These are phyloP conservation scores for Toxoplasma gondii DNA, from an alignment of 169 alveolate species.

Conservation along the genomic window DNA sequence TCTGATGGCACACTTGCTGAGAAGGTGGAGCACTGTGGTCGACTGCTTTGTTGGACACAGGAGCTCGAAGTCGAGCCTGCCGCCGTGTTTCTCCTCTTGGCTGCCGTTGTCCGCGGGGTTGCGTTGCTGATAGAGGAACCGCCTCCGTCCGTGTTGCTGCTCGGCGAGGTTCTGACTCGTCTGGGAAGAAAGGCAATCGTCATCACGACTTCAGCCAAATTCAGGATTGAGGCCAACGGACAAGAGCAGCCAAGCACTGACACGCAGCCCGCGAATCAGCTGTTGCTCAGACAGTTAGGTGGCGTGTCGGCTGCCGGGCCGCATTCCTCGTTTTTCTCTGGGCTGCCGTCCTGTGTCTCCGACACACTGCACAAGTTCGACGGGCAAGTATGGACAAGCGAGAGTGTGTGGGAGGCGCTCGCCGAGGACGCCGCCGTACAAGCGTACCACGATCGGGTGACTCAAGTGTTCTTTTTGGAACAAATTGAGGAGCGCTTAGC, in stretches of 20 bases:
- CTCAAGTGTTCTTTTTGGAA: not conserved
- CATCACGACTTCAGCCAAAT: not conserved
- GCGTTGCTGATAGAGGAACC: not conserved
- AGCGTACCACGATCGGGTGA: slow-evolving; percentile 21
- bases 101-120: slow-evolving; percentile 4
- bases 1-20: not conserved
- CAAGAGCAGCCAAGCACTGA: not conserved
- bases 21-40: slow-evolving; percentile 19
- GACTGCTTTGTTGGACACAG: slow-evolving; percentile 19
- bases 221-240: not conserved
- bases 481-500: not conserved
- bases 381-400: not conserved
- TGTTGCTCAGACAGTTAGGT: not conserved
- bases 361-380: not conserved
- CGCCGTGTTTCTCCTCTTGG: not conserved
- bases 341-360: not conserved
- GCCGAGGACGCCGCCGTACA: slow-evolving; percentile 16
- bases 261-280: not conserved
- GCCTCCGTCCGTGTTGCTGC: not conserved
- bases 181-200: not conserved
- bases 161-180: not conserved
- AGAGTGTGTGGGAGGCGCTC: not conserved
- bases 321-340: not conserved
- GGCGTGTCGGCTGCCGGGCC: not conserved
- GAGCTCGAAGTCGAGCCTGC: slow-evolving; percentile 16